A percentile compares a stretch with the other conserved stretches of the same genome.
These are phyloP conservation scores for Ogataea henricii DNA, from an alignment of 805 yeast species.

Conservation along the genomic window DNA sequence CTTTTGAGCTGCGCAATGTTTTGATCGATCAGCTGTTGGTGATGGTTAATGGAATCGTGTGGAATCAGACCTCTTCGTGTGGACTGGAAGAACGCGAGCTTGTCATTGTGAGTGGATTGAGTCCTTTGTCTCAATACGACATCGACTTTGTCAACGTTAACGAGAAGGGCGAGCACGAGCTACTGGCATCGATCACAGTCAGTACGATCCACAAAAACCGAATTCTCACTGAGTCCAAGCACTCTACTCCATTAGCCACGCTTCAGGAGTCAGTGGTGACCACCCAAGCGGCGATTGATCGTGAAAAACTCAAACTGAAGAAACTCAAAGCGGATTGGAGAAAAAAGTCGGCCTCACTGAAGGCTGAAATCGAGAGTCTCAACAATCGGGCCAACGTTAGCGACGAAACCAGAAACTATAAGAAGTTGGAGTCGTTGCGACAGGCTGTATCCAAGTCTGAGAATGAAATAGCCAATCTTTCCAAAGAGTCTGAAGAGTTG, in stretches of 20 bases:
- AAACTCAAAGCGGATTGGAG: slow-evolving; percentile 59
- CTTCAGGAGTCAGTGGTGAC: slow-evolving; percentile 66
- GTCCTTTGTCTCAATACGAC: slow-evolving; percentile 65
- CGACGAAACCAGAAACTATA: slow-evolving; percentile 57
- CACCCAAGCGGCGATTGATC: slow-evolving; percentile 57
- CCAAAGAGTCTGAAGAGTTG: slow-evolving; percentile 37
- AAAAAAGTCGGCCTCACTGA: slow-evolving; percentile 51
- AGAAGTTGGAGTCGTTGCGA: slow-evolving; percentile 53
- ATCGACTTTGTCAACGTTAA: slow-evolving; percentile 46
- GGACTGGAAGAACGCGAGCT: slow-evolving; percentile 47
- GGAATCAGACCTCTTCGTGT: slow-evolving; percentile 66
- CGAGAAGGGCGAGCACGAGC: slow-evolving; percentile 31
- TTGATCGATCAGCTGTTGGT: slow-evolving; percentile 44
- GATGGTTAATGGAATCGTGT: slow-evolving; percentile 64
- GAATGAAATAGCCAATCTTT: slow-evolving; percentile 36
- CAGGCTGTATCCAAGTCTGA: slow-evolving; percentile 45
- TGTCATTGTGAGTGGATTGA: slow-evolving; percentile 63
- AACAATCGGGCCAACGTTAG: slow-evolving; percentile 48
- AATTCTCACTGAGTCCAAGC: slow-evolving; percentile 36
- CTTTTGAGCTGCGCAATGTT: slow-evolving; percentile 50
- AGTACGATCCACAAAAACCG: slow-evolving; percentile 37
- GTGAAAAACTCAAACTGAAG: slow-evolving; percentile 59
- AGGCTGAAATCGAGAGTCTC: slow-evolving; percentile 57
- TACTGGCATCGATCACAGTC: slow-evolving; percentile 36
- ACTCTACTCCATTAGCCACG: slow-evolving; percentile 59